phyloP scores from a whole-genome alignment of 768 basidiomycete genomes.

The Russula vinacea region DNA sequence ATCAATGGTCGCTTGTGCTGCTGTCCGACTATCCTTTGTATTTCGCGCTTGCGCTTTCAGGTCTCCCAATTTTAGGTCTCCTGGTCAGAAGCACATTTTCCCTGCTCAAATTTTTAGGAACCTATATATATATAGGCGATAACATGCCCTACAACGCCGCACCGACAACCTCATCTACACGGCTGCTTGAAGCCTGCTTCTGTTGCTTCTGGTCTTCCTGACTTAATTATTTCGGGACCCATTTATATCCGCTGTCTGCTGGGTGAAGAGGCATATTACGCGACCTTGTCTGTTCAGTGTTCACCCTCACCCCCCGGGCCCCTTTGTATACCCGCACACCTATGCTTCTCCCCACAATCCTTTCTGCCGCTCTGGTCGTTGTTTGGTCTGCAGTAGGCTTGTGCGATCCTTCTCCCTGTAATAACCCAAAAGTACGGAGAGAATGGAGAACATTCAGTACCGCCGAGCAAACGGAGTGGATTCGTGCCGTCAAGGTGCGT shows the following conservation, averaged over 20 bases:
- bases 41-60: no score
- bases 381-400: neutral
- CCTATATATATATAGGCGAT: no score
- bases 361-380: neutral
- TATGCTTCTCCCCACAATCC: neutral
- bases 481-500: slow-evolving; percentile 32
- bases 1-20: no score
- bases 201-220: neutral
- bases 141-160: no score
- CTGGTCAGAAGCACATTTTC: neutral
- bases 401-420: slow-evolving; percentile 10
- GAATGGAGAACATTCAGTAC: slow-evolving; percentile 32
- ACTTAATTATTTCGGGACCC: neutral
- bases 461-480: slow-evolving; percentile 30
- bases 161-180: neutral
- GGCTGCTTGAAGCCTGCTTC: no score
- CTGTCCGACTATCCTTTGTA: no score
- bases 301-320: no score
- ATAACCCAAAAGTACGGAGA: slow-evolving; percentile 28
- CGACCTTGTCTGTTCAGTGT: neutral
- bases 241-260: neutral
- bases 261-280: neutral
- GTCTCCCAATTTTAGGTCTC: no score
- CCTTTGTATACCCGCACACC: neutral
- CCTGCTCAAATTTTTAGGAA: neutral